Base-by-base conservation (phyloP, 192 early-diverging fungal species). In the Spinellus fusiger region DNA sequence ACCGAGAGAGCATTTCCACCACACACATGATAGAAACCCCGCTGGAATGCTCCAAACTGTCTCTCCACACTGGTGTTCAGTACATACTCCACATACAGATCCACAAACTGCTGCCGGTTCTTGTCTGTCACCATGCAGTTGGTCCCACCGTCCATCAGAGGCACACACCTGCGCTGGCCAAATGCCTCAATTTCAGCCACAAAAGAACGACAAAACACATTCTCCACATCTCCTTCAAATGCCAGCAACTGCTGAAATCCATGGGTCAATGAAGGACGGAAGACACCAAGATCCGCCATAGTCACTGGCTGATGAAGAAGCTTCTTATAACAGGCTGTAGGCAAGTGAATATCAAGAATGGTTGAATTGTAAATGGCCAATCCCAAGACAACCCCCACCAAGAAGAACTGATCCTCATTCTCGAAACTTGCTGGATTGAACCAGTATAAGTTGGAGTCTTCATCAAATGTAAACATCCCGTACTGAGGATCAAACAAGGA, bases 321-420 rank as follows among this genome's bases (percentile, higher is more conserved):
- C 66, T 96, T 96, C 70, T 97, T 97, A 64, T 93, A 98, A 47
- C 84, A 85, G 7, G 87, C 85, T 48, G 86, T 69, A 8, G 89
- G 88, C 33, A 92, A 68, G 20, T 89, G 90, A 16, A 96, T 76
- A 65, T 95, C 93, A 18, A 98, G 74, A 64, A 98, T 95, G 23
- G 87, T 94, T 18, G 89, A 90, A 70, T 98, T 95, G 67, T 96
- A 95, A 27, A 98, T 88, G 22, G 96, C 93, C 27, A 98, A 60
- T 0, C 94, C 96, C 29, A 97, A 84, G 5, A 98, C 86, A 7
- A 92, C 86, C 18, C 96, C 96, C 1, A 96, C 91, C 50, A 98
- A 57, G 48, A 87, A 92, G 70, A 89, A 98, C 77, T 96, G 87
- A 70, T 89, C 85, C 1, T 77, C 77, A 6, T 85, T 79, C 73